These are phyloP conservation scores for Symmetrospora coprosmae DNA, from an alignment of 768 basidiomycete species.

Conservation along the genomic window DNA sequence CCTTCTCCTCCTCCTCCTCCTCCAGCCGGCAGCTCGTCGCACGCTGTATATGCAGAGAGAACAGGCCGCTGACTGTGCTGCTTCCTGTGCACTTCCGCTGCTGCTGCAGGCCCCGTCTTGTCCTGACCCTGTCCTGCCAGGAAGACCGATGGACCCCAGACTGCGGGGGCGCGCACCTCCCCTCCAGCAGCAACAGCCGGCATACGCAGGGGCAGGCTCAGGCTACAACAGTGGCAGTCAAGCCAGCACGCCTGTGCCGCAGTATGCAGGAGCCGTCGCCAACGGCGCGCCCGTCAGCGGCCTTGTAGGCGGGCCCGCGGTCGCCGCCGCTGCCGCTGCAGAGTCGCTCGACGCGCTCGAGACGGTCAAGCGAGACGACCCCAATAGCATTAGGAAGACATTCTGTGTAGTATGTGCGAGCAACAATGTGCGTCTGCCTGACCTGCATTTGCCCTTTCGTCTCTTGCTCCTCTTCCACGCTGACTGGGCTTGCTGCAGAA, in stretches of 20 bases:
- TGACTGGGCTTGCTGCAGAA: slow-evolving; percentile 14
- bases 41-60: too few species aligned
- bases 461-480: not conserved
- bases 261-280: too few species aligned
- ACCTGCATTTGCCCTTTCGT: slow-evolving; percentile 6
- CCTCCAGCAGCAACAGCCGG: not conserved
- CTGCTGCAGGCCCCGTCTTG: too few species aligned
- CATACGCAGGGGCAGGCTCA: not conserved
- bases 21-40: not conserved
- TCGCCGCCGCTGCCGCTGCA: slow-evolving; percentile 1
- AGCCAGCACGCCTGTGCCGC: too few species aligned
- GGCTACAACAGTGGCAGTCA: not conserved
- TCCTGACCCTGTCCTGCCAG: too few species aligned
- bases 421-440: slow-evolving; percentile 58
- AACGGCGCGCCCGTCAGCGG: too few species aligned
- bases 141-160: slow-evolving; percentile 17
- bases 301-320: too few species aligned
- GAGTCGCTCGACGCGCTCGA: not conserved
- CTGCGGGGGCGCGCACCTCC: slow-evolving; percentile 3
- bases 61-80: too few species aligned
- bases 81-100: too few species aligned
- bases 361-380: slow-evolving; percentile 41
- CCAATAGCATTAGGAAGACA: slow-evolving; percentile 45
- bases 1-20: not conserved
- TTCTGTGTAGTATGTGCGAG: slow-evolving; percentile 99